Evolutionary conservation across 805 yeast species (phyloP), one percentile per base, ranked within the genome.

Genomic region (Myxozyma kluyveri): DNA sequence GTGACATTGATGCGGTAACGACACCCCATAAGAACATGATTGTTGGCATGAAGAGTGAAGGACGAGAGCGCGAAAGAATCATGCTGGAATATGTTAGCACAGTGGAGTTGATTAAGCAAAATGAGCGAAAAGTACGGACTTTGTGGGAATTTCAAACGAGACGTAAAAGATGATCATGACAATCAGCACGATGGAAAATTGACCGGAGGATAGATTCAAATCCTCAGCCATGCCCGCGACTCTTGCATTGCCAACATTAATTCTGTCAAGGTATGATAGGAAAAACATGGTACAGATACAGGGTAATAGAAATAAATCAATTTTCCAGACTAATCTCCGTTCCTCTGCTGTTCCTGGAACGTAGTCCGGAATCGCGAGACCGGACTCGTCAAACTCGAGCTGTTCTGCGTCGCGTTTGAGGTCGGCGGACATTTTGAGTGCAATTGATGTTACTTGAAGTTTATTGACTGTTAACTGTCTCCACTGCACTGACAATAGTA

Each of bases 1-100:
- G 73, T 61, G 74, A 80, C 41, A 79, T 71, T 12, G 76, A 74
- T 37, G 83, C 72, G 2, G 89, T 83, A 50, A 84, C 74, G 49
- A 82, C 68, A 1, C 87, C 77, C 90, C 71, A 68, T 21, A 59
- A 49, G n/a, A 66, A 69, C 45, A 67, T 68, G 23, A 63, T 63
- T 5, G 68, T 63, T 19, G 71, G 60, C 4, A 70, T 66, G 35
- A 5, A 65, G 49, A 12, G 71, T 70, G 26, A 42, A 10, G 42
- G 49, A 33, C 56, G 45, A 24, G 52, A 22, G 29, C 36, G 42
- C 6, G 47, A 17, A 23, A 48, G 36, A 10, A 48, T 42, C 52
- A 48, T 48, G 18, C 51, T 48, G 23, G 2, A 47, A 18, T n/a
- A 18, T 14, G 21, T 3, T 6, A 32, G 26, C 2, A 24, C 19